Evolutionary conservation across 768 basidiomycete genomes (phyloP).

Genomic region (Favolaschia claudopus): DNA sequence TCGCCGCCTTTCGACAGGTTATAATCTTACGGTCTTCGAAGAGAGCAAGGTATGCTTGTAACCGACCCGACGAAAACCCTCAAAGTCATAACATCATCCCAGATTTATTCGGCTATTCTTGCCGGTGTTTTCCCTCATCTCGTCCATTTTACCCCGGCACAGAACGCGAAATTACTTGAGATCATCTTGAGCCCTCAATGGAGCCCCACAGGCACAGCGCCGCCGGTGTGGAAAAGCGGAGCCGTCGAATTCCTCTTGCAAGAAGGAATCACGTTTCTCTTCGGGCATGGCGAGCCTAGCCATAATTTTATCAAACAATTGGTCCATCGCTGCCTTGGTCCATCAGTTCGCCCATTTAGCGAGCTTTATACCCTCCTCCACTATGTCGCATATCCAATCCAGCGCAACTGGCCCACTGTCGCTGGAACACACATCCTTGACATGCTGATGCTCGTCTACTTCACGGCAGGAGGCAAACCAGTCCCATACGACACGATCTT

Average conservation of each 20-base stretch:
- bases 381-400: background rate
- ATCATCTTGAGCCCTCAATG: background rate
- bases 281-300: background rate
- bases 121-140: conserved; percentile 1
- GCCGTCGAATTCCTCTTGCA: background rate
- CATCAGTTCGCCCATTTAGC: too few relatives aligned
- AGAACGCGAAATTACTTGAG: background rate
- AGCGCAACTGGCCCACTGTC: background rate
- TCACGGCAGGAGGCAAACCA: too few relatives aligned
- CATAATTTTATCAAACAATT: background rate
- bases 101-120: background rate
- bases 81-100: too few relatives aligned
- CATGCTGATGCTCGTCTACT: background rate
- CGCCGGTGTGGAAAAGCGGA: background rate
- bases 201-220: background rate
- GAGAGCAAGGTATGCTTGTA: too few relatives aligned
- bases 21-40: too few relatives aligned
- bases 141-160: background rate
- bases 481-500: too few relatives aligned
- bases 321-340: background rate
- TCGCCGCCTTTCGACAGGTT: too few relatives aligned
- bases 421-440: background rate
- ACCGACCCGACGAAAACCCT: too few relatives aligned
- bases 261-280: background rate
- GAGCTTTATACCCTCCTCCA: background rate